Evolutionary conservation across 495 filamentous ascomycete genomes (phyloP).

Genomic region (Sporormia fimetaria): DNA sequence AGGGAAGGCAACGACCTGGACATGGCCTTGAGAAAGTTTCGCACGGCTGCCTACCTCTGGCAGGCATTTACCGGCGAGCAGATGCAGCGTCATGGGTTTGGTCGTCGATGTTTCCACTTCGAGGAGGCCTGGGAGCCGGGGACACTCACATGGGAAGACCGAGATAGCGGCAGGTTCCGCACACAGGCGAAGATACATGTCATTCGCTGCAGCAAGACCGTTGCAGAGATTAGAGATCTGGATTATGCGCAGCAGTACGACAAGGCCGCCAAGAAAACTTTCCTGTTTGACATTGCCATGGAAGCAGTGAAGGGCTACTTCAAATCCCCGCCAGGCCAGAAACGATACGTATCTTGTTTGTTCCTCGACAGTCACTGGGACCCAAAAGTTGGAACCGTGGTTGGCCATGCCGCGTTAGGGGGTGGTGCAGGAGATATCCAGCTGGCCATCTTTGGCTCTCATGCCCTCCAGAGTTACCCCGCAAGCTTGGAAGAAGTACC

Average conservation of each 20-base stretch:
- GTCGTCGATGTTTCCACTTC: slow-evolving; percentile 72
- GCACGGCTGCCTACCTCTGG: slow-evolving; percentile 89
- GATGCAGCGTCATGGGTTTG: slow-evolving; percentile 79
- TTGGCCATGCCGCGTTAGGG: slow-evolving; percentile 71
- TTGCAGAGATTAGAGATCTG: slow-evolving; percentile 68
- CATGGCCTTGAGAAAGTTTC: slow-evolving; percentile 69
- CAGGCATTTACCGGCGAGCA: slow-evolving; percentile 92
- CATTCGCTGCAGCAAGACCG: slow-evolving; percentile 68
- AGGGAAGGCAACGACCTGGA: slow-evolving; percentile 73
- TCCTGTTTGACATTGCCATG: slow-evolving; percentile 61
- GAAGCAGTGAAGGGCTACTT: slow-evolving; percentile 69
- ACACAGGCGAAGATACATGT: slow-evolving; percentile 84
- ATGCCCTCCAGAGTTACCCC: slow-evolving; percentile 79
- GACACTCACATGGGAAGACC: slow-evolving; percentile 60
- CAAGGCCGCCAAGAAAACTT: slow-evolving; percentile 52
- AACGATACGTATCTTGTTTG: slow-evolving; percentile 72
- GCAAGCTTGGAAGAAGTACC: slow-evolving; percentile 74
- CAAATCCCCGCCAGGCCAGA: slow-evolving; percentile 59
- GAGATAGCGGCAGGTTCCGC: slow-evolving; percentile 56
- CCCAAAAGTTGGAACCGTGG: slow-evolving; percentile 50
- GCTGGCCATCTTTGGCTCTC: slow-evolving; percentile 81
- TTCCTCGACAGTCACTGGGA: slow-evolving; percentile 86
- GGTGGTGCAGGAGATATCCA: slow-evolving; percentile 58
- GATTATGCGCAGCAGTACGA: slow-evolving; percentile 70
- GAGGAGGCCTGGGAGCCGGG: slow-evolving; percentile 89